Percentiles rank a stretch among this genome's conserved stretches.
phyloP scores from a whole-genome alignment of 2,329 filamentous ascomycete species.

The Diaporthe capsici region DNA sequence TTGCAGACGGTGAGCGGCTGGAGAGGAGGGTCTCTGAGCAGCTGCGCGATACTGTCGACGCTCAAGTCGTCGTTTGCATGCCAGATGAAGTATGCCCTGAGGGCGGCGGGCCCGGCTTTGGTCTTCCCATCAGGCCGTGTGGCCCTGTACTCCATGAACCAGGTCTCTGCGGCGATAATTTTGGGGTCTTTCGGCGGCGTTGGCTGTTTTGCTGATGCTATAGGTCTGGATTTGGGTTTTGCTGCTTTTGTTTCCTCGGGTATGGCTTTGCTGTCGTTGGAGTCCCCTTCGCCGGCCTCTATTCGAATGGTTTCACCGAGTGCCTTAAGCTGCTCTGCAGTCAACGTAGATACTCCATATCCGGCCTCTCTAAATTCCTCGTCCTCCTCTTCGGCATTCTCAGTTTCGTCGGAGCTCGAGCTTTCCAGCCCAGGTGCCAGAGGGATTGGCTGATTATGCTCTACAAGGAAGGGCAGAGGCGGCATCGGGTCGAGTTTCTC shows the following conservation, averaged over 20 bases:
- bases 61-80: slow-evolving; percentile 63
- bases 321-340: background rate
- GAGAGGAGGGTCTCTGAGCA: slow-evolving; percentile 74
- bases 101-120: slow-evolving; percentile 49
- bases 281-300: slow-evolving; percentile 13
- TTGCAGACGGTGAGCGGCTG: slow-evolving; percentile 66
- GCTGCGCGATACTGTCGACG: slow-evolving; percentile 63
- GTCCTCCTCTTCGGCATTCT: slow-evolving; percentile 49
- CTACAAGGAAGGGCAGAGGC: slow-evolving; percentile 77
- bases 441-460: slow-evolving; percentile 75
- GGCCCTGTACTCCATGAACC: slow-evolving; percentile 54
- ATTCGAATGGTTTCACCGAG: background rate
- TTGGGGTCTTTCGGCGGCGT: slow-evolving; percentile 55
- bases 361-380: slow-evolving; percentile 38
- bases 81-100: slow-evolving; percentile 78
- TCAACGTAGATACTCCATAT: background rate
- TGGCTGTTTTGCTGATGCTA: slow-evolving; percentile 38
- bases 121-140: slow-evolving; percentile 45
- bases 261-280: background rate
- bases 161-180: slow-evolving; percentile 59
- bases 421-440: slow-evolving; percentile 61
- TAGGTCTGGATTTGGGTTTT: slow-evolving; percentile 18
- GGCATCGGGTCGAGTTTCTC: slow-evolving; percentile 77
- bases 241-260: slow-evolving; percentile 34
- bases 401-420: slow-evolving; percentile 48